Base-by-base conservation (phyloP, 805 yeast species). In the Saturnispora diversa region DNA sequence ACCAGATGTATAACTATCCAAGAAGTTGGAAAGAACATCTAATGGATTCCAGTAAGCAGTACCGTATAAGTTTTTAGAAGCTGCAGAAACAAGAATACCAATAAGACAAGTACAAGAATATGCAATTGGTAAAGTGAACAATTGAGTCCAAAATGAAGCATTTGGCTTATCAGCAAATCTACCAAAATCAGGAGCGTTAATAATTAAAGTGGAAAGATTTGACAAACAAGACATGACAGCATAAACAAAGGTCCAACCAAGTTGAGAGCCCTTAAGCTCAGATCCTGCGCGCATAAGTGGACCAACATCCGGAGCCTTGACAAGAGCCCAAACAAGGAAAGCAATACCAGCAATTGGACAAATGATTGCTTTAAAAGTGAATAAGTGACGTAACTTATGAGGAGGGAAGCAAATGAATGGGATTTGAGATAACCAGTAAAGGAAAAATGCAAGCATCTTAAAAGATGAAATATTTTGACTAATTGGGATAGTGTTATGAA, bases 61-160 rank as follows among this genome's bases (percentile, higher is more conserved):
- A 20, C 52, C 54, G 3, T 37, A 44, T 40, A 46, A 58, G 24
- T 55, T 56, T 23, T 60, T 47, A 19, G 67, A 60, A 3, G 75
- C 69, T 17, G 72, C 64, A 10, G 74, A 68, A 13, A 67, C 61
- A 30, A 71, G 45, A 25, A 70, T 49, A 15, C 75, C 76, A 51
- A 71, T 59, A 22, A 72, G 48, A 33, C 39, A 40, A 24, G 46
- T 43, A 11, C 40, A 37, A 25, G 46, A 34, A 21, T 46, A 45
- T 23, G 75, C 72, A 17, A 70, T 60, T 23, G 50, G 40, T 6
- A 66, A 60, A 9, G 73, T 72, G 24, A 61, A 52, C 6, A 66
- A 39, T 43, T 56, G 44, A 11, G 54, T 43, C 6, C 53, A 38
- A 16, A 50, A 28, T 6, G 49, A 40, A 23, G 50, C 48, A 10